Evolutionary conservation across 179 eudicot genomes (phyloP).

Genomic region (Camellia oleifera): DNA sequence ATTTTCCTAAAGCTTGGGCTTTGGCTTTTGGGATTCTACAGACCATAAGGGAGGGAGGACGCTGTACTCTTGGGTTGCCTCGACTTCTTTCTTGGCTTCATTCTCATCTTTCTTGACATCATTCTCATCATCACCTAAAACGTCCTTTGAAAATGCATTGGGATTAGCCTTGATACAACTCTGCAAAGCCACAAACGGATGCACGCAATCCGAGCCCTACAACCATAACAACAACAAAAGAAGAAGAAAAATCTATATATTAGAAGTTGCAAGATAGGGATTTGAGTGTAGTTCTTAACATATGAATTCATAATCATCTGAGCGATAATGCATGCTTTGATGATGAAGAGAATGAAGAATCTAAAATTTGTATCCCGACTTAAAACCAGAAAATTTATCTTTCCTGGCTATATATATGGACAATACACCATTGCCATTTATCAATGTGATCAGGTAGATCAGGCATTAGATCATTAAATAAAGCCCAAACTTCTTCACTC

Average conservation of each 20-base stretch:
- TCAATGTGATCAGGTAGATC: background rate
- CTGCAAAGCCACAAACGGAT: conserved; percentile 85
- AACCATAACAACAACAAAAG: background rate
- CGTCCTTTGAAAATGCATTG: conserved; percentile 73
- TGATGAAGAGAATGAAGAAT: background rate
- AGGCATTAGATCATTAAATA: background rate
- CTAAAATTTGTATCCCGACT: no score
- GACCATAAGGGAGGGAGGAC: conserved; percentile 73
- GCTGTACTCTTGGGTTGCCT: conserved; percentile 38
- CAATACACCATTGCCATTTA: background rate
- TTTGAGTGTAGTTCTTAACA: background rate
- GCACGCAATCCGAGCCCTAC: conserved; percentile 89
- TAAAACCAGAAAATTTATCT: background rate
- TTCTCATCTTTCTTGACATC: conserved; percentile 30
- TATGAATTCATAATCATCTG: background rate
- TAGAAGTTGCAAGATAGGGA: background rate
- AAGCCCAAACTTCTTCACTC: conserved; percentile 1
- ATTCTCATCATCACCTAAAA: conserved; percentile 36
- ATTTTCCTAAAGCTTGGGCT: conserved; percentile 43
- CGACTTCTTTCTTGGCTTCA: conserved; percentile 36
- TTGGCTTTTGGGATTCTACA: conserved; percentile 40
- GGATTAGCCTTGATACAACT: conserved; percentile 78
- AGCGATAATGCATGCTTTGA: background rate
- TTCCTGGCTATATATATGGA: background rate
- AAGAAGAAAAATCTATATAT: background rate